phyloP scores from a whole-genome alignment of 2,329 filamentous ascomycete species.

The Hymenoscyphus linearis region DNA sequence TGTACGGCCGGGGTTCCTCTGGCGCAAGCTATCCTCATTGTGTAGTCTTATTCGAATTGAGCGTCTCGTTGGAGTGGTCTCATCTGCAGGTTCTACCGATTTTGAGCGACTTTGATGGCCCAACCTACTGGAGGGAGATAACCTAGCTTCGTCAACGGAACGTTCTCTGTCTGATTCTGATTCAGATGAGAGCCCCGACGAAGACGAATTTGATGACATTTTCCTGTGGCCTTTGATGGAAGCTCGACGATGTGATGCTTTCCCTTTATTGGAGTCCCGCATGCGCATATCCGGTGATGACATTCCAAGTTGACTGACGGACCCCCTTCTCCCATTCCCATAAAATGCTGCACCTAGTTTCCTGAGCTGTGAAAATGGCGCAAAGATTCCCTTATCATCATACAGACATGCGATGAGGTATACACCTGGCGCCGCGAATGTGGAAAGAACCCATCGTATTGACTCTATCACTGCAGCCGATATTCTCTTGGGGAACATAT shows the following conservation, averaged over 20 bases:
- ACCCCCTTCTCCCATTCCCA: constrained; percentile 32
- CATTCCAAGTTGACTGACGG: constrained; percentile 31
- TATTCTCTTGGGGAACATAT: constrained; percentile 61
- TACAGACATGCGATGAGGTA: constrained; percentile 82
- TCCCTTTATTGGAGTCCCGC: constrained; percentile 17
- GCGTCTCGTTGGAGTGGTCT: constrained; percentile 62
- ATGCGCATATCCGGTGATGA: constrained; percentile 15
- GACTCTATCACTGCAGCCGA: constrained; percentile 68
- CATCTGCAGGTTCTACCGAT: constrained; percentile 54
- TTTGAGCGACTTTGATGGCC: constrained; percentile 57
- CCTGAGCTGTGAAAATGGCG: constrained; percentile 67
- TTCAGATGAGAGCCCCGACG: constrained; percentile 59
- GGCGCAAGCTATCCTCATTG: constrained; percentile 68
- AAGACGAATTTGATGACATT: constrained; percentile 37
- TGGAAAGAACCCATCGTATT: constrained; percentile 71
- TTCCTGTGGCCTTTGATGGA: constrained; percentile 16
- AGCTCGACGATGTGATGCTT: constrained; percentile 13
- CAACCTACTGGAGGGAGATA: constrained; percentile 14
- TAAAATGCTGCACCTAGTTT: constrained; percentile 52
- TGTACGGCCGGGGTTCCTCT: constrained; percentile 65
- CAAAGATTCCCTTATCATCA: constrained; percentile 73
- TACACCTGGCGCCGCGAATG: constrained; percentile 71
- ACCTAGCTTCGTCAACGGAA: constrained; percentile 20
- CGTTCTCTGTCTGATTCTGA: constrained; percentile 55
- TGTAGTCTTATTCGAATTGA: constrained; percentile 90